These are phyloP conservation scores for Seiridium unicorne DNA, from an alignment of 2,329 filamentous ascomycete genomes.

Conservation along the genomic window DNA sequence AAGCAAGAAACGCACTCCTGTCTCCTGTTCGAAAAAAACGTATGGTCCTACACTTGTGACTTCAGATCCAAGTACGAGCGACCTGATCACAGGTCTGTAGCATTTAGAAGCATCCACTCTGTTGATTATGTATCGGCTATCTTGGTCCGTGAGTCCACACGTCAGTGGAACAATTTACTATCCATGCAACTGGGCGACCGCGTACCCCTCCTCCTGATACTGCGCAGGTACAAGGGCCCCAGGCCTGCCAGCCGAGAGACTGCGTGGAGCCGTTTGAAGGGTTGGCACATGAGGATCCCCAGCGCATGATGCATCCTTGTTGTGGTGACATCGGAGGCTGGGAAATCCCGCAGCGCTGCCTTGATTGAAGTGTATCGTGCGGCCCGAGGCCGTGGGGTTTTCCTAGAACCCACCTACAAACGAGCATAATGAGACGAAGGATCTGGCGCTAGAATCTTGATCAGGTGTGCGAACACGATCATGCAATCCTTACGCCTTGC, in stretches of 20 bases:
- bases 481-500: no score
- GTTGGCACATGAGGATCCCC: neutral
- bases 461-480: no score
- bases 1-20: no score
- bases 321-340: slow-evolving; percentile 4
- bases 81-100: no score
- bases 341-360: neutral
- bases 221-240: neutral
- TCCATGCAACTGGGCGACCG: neutral
- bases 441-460: no score
- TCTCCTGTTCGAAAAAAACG: no score
- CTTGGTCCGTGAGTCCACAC: neutral
- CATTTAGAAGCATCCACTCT: no score
- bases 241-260: neutral
- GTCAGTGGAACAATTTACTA: neutral
- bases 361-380: neutral
- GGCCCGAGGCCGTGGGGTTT: neutral
- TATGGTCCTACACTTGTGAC: no score
- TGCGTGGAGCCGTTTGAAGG: neutral
- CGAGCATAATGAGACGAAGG: no score
- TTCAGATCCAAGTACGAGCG: no score
- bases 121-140: neutral
- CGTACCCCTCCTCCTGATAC: slow-evolving; percentile 6
- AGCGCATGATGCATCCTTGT: neutral
- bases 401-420: no score